Conservation (phyloP, 345 rosid species). For the Isatis tinctoria region DNA sequence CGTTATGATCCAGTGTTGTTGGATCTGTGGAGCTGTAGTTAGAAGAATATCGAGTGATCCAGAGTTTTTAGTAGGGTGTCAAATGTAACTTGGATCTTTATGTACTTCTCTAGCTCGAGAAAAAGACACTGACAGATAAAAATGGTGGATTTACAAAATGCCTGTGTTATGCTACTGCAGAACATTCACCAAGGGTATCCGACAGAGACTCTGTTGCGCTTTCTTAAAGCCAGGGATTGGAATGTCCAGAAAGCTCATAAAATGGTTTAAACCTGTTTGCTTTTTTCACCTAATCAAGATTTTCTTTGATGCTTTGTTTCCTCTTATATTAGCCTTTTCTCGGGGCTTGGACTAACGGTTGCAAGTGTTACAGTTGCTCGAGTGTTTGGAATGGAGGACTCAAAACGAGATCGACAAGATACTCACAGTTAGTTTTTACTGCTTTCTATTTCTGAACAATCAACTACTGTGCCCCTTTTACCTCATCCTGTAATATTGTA, state of each 20-base stretch:
- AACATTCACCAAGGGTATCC: slow-evolving; percentile 87
- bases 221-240: slow-evolving; percentile 93
- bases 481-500: background rate
- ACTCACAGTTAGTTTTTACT: slow-evolving; percentile 45
- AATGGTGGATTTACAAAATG: background rate
- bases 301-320: background rate
- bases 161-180: slow-evolving; percentile 38
- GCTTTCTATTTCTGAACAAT: background rate
- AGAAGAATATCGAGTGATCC: background rate
- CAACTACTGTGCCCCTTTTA: background rate
- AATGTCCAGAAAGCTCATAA: slow-evolving; percentile 77
- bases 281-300: background rate
- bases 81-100: background rate
- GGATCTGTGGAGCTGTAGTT: slow-evolving; percentile 15
- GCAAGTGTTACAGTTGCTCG: slow-evolving; percentile 60
- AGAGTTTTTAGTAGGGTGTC: background rate
- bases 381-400: slow-evolving; percentile 78
- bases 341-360: slow-evolving; percentile 13
- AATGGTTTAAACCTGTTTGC: slow-evolving; percentile 51
- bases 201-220: slow-evolving; percentile 62
- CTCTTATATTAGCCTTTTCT: background rate
- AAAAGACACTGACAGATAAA: background rate
- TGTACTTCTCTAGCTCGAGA: background rate
- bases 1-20: background rate
- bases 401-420: slow-evolving; percentile 78